Conservation (phyloP, 805 yeast species). For the Blastobotrys robertii region DNA sequence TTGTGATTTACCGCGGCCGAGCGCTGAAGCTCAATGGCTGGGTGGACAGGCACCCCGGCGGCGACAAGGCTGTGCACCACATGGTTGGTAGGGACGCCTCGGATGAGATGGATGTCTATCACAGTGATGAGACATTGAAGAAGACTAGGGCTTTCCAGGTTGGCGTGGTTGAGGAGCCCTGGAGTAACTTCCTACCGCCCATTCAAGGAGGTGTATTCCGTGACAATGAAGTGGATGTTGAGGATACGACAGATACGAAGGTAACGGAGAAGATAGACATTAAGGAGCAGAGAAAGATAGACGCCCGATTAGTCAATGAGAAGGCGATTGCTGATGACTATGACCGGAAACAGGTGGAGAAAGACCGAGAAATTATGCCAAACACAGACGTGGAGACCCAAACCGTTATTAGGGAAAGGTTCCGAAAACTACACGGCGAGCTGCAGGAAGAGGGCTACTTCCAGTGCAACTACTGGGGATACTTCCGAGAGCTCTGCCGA, state of each 20-base stretch:
- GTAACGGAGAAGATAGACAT: too few relatives aligned
- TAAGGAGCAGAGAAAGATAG: neutral
- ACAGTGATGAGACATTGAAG: conserved; percentile 45
- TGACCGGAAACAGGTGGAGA: conserved; percentile 45
- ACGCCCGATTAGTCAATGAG: neutral
- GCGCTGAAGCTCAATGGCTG: conserved; percentile 63
- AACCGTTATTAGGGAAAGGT: conserved; percentile 41
- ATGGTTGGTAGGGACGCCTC: conserved; percentile 86
- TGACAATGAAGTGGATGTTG: conserved; percentile 22
- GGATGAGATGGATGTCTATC: conserved; percentile 84
- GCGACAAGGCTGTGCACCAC: conserved; percentile 74
- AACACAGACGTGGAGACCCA: conserved; percentile 62
- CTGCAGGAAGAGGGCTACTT: conserved; percentile 53
- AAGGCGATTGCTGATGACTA: conserved; percentile 40
- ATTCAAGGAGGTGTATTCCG: conserved; percentile 66
- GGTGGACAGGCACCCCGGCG: conserved; percentile 79
- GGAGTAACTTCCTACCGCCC: conserved; percentile 79
- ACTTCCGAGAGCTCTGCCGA: conserved; percentile 58
- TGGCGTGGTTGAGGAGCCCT: conserved; percentile 52
- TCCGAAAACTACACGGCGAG: conserved; percentile 47
- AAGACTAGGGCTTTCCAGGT: conserved; percentile 49
- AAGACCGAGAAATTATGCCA: conserved; percentile 54
- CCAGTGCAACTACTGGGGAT: conserved; percentile 63
- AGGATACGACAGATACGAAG: neutral
- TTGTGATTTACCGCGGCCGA: conserved; percentile 52